Evolutionary conservation across 2,329 filamentous ascomycete genomes (phyloP), one percentile per base, ranked within the genome.

Genomic region (Hymenotorrendiella dingleyae): DNA sequence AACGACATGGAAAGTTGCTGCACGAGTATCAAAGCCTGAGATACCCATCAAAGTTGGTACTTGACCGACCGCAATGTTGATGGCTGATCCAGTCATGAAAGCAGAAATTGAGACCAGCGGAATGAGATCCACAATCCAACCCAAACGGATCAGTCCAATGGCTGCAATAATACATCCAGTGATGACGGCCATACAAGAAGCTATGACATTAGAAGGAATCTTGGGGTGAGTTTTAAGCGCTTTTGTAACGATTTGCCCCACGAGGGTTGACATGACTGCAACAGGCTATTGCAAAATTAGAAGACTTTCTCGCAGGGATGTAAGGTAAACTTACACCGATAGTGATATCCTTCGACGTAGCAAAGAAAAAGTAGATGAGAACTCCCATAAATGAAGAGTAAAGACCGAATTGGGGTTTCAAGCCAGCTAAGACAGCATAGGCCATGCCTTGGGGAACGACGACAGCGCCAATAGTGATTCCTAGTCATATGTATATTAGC

Each of bases 371-470:
- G 67, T 98, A 98, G 48, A 95, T 74, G 49, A 95, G 64, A 12
- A 94, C 90, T 38, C 91, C 93, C 76, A 96, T 93, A 61, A 98
- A 97, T 0, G 91, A 96, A 0, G 91, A 93, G 66, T 94, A 94
- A 1, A 97, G 75, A 40, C 91, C 91, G 58, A 82, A 97, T 60
- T 97, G 74, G 5, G 84, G 77, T 1, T 78, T 73, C n/a, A 97
- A 73, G 47, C 82, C 76, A 33, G 91, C 91, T 20, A 97, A 73
- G 48, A 82, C 72, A 22, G 91, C 90, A 65, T 97, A 97, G 1
- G 91, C 90, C 91, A 97, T 96, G 49, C 88, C 84, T 62, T 97
- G 91, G 5, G 91, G 91, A n/a, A 97, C 86, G 20, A 96, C 89
- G 19, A 86, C 82, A 43, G 75, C 75, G 47, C 82, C 82, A 39